A percentile compares a stretch with the other conserved stretches of the same genome.
Conservation (phyloP, 108 stramenopile genomes). For the Cyclotella baltica region DNA sequence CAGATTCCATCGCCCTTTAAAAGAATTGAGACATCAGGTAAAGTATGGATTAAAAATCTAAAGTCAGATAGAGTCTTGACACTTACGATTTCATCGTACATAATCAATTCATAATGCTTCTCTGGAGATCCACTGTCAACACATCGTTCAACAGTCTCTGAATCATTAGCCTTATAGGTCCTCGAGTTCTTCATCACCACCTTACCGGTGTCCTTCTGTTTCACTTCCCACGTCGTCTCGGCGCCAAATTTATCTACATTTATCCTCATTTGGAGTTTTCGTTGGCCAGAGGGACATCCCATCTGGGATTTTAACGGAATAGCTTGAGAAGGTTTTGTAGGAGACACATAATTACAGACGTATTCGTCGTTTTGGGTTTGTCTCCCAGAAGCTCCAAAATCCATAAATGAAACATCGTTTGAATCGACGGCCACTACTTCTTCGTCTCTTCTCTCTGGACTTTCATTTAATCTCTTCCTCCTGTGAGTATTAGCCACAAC, state of each 20-base stretch:
- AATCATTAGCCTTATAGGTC: constrained; percentile 2
- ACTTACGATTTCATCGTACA: constrained; percentile 16
- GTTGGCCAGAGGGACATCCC: constrained; percentile 13
- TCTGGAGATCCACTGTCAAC: constrained; percentile 11
- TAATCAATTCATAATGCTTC: constrained; percentile 10
- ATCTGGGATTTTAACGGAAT: neutral
- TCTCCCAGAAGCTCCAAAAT: no score
- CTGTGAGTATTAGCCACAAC: no score
- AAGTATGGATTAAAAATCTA: no score
- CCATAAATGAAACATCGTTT: no score
- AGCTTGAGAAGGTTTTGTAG: no score
- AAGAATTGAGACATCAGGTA: no score
- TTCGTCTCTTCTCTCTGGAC: no score
- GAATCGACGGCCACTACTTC: no score
- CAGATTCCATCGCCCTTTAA: constrained; percentile 3
- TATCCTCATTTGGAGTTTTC: constrained; percentile 8
- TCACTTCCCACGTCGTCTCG: constrained; percentile 14
- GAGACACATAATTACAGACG: no score
- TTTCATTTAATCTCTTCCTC: no score
- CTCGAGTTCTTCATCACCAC: neutral
- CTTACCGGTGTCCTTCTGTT: neutral
- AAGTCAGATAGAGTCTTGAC: no score
- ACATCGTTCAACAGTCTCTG: constrained; percentile 7
- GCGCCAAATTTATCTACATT: constrained; percentile 8
- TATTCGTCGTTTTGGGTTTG: no score